These are phyloP conservation scores for Dissophora ornata DNA, from an alignment of 192 early-diverging fungal genomes.

Conservation along the genomic window DNA sequence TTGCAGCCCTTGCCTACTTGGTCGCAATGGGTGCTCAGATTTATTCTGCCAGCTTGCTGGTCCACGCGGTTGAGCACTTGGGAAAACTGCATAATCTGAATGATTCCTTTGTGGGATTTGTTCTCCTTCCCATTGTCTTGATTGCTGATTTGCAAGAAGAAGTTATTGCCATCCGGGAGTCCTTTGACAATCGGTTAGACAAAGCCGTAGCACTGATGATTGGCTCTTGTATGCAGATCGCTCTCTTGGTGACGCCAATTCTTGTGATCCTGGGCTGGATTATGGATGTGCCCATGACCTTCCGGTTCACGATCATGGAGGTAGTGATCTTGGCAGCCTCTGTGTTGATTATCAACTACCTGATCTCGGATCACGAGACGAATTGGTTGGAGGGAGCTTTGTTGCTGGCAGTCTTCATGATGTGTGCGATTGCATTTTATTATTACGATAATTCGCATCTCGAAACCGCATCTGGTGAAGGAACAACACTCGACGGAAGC, in stretches of 20 bases:
- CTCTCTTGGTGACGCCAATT: constrained; percentile 78
- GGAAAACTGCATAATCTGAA: constrained; percentile 75
- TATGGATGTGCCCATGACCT: constrained; percentile 78
- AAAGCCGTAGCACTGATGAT: constrained; percentile 22
- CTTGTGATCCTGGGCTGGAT: constrained; percentile 87
- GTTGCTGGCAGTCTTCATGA: constrained; percentile 79
- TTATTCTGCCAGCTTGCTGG: constrained; percentile 84
- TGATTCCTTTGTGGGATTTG: constrained; percentile 92
- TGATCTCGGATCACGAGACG: constrained; percentile 83
- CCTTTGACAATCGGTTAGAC: neutral
- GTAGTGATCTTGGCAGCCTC: constrained; percentile 82
- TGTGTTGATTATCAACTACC: constrained; percentile 82
- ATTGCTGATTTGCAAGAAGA: constrained; percentile 51
- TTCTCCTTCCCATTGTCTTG: constrained; percentile 89
- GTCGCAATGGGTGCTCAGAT: constrained; percentile 72
- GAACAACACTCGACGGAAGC: neutral
- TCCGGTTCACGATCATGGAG: constrained; percentile 86
- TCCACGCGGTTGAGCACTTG: constrained; percentile 80
- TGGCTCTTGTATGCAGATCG: constrained; percentile 74
- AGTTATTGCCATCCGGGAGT: constrained; percentile 67
- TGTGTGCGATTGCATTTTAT: constrained; percentile 79
- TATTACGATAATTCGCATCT: constrained; percentile 22
- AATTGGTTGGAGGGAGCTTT: constrained; percentile 96
- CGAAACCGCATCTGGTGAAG: constrained; percentile 4
- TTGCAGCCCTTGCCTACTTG: constrained; percentile 60